Percentiles rank a stretch among this genome's conserved stretches.
Evolutionary conservation across 1,139 yeast species (phyloP).

Genomic region (Suhomyces bokatorum): DNA sequence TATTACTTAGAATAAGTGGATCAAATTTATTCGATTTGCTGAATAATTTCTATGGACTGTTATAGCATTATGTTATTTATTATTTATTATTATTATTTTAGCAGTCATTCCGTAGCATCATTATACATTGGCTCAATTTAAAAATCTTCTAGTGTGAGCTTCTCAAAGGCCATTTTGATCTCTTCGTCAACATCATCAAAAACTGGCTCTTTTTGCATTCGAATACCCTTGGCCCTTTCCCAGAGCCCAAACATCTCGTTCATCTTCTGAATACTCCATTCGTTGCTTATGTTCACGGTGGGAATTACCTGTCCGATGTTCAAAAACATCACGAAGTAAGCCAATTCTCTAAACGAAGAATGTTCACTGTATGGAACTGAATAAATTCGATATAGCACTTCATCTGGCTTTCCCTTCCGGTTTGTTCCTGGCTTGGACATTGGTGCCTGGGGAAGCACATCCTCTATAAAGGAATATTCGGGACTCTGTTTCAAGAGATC

Average conservation of each 20-base stretch:
- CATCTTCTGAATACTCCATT: constrained; percentile 40
- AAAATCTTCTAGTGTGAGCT: constrained; percentile 13
- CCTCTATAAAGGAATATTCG: constrained; percentile 25
- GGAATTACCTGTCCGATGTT: constrained; percentile 62
- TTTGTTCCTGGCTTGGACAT: constrained; percentile 15
- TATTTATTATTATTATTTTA: too few species aligned
- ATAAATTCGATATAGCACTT: constrained; percentile 46
- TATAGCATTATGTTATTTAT: too few species aligned
- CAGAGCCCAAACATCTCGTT: constrained; percentile 48
- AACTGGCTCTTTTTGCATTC: constrained; percentile 2
- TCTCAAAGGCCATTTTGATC: constrained; percentile 6
- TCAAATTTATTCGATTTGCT: too few species aligned
- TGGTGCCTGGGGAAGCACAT: constrained; percentile 38
- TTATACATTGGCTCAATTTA: neutral
- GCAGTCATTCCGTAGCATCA: too few species aligned
- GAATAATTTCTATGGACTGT: too few species aligned
- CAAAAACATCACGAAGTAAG: constrained; percentile 58
- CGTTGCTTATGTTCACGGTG: constrained; percentile 65
- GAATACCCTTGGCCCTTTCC: constrained; percentile 28
- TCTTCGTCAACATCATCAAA: neutral
- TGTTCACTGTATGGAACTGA: constrained; percentile 91
- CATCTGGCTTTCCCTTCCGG: constrained; percentile 26
- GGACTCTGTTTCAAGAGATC: constrained; percentile 24
- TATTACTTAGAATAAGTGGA: too few species aligned
- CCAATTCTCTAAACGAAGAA: constrained; percentile 80